phyloP scores from a whole-genome alignment of 352 stramenopile species.

The Phytophthora macrochlamydospora region DNA sequence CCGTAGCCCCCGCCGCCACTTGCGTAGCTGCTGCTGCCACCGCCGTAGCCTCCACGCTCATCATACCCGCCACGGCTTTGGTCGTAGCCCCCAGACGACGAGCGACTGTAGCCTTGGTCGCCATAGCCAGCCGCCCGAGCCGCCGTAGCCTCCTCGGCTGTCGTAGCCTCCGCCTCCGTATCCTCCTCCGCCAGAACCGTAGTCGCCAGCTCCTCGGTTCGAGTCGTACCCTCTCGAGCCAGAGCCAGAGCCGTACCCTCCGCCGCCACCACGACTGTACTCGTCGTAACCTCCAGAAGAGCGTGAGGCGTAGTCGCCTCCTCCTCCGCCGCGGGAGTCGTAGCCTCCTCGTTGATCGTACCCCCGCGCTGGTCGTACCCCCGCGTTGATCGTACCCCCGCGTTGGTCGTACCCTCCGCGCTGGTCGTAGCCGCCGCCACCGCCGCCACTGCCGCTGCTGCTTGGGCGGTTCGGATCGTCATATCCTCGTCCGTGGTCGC shows the following conservation, averaged over 20 bases:
- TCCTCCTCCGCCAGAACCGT: conserved; percentile 12
- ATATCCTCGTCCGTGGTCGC: conserved; percentile 27
- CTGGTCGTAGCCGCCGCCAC: conserved; percentile 13
- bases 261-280: conserved; percentile 30
- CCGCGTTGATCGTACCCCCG: conserved; percentile 9
- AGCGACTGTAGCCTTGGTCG: conserved; percentile 32
- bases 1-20: conserved; percentile 6
- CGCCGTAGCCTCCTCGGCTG: conserved; percentile 21
- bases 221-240: conserved; percentile 18
- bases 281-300: conserved; percentile 31
- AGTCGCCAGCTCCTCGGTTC: conserved; percentile 21
- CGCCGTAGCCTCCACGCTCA: conserved; percentile 9
- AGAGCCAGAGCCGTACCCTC: conserved; percentile 23
- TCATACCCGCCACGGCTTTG: conserved; percentile 25
- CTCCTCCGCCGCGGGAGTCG: conserved; percentile 14
- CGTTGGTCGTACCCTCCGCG: conserved; percentile 26
- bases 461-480: conserved; percentile 25
- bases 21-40: background rate
- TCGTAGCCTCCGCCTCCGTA: conserved; percentile 9
- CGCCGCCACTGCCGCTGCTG: conserved; percentile 17
- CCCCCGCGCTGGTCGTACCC: conserved; percentile 17
- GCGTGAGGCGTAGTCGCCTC: conserved; percentile 17
- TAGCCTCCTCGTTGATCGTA: conserved; percentile 32
- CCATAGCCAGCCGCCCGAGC: conserved; percentile 14
- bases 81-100: conserved; percentile 33